Evolutionary conservation across 768 basidiomycete genomes (phyloP), one percentile per base, ranked within the genome.

Genomic region (Mycena crocata): DNA sequence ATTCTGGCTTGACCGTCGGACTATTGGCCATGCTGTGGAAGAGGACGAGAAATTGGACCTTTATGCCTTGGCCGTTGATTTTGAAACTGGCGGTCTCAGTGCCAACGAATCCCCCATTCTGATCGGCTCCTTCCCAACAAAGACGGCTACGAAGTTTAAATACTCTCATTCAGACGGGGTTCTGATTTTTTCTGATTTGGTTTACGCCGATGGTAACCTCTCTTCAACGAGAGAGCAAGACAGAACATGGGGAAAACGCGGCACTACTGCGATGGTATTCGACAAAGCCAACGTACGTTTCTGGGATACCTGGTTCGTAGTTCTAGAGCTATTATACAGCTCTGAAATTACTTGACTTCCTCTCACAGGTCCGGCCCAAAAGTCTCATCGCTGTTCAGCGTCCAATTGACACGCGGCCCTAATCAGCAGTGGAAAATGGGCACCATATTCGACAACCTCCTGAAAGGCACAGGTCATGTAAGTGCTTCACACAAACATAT

Each of bases 141-240:
- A 87, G 60, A 85, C 87, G 32, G 87, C 87, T 1, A 78, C 86
- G 48, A 93, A 93, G 80, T 95, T 94, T 81, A 87, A 86, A 56
- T 92, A 87, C 74, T 85, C 85, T 24, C 34, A 24, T 24, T 52
- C 51, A 5, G 17, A 24, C 23, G 50, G 50, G 3, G 28, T 23
- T 8, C 86, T 99, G 39, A 89, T 94, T 8, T 98, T 99, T 82
- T 93, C 94, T 0, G 94, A 93, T 35, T 84, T 87, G 57, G 94
- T 97, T 6, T 91, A 93, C 74, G 78, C 86, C 2, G 93, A 96
- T 65, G 91, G 90, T 1, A 85, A 91, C 66, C 79, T 98, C 50
- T 87, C 84, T 39, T 83, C 88, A 12, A 90, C 91, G 30, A 86
- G 84, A 67, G 83, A 87, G 71, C 86, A 92, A 70, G 94, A 97